A percentile compares a stretch with the other conserved stretches of the same genome.
These are phyloP conservation scores for Suhomyces terraborum DNA, from an alignment of 1,139 yeast genomes.

Conservation along the genomic window DNA sequence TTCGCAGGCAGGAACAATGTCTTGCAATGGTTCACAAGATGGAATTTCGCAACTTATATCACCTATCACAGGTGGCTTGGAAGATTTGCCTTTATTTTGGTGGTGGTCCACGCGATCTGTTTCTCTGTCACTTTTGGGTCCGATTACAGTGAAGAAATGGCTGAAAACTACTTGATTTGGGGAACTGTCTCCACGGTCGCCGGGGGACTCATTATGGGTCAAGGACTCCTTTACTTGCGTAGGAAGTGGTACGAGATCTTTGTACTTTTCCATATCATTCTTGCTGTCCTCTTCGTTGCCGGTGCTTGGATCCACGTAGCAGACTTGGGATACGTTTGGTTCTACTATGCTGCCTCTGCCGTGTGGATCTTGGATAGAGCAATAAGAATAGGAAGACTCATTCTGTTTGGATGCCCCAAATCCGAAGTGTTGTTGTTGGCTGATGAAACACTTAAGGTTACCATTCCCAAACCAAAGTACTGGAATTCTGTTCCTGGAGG, in stretches of 20 bases:
- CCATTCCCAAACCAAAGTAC: constrained; percentile 41
- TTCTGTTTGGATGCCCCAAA: constrained; percentile 41
- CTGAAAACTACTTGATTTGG: constrained; percentile 29
- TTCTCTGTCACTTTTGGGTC: constrained; percentile 26
- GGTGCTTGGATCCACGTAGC: constrained; percentile 48
- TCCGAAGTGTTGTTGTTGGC: constrained; percentile 37
- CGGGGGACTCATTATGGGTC: constrained; percentile 36
- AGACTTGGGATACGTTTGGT: constrained; percentile 41
- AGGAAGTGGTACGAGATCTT: constrained; percentile 48
- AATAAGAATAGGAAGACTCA: constrained; percentile 37
- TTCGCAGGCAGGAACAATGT: constrained; percentile 51
- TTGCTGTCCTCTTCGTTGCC: constrained; percentile 44
- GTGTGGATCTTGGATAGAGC: constrained; percentile 49
- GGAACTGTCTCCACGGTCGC: constrained; percentile 36
- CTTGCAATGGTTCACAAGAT: constrained; percentile 44
- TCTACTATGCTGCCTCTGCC: constrained; percentile 41
- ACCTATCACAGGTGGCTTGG: constrained; percentile 44
- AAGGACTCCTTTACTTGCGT: constrained; percentile 43
- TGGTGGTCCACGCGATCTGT: constrained; percentile 42
- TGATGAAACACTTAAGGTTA: constrained; percentile 43
- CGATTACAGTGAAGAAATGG: constrained; percentile 19
- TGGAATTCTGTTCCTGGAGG: constrained; percentile 53
- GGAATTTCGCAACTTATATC: constrained; percentile 40
- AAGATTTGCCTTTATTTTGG: constrained; percentile 31
- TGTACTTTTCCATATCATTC: constrained; percentile 39